Conservation (phyloP, 2,329 filamentous ascomycete species). For the Fusarium sp. region DNA sequence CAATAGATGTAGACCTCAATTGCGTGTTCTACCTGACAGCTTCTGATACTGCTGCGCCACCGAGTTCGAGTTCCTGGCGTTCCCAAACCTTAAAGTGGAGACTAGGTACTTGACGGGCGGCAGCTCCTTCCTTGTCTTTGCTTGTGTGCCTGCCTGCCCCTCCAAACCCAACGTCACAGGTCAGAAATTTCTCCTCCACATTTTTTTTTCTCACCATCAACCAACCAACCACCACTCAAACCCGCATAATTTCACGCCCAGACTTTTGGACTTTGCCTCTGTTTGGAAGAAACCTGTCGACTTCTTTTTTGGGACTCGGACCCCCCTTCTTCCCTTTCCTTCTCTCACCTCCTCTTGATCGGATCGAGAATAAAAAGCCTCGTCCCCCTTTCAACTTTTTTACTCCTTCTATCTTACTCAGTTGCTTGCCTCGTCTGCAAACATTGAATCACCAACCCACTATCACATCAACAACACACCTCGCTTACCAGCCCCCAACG, state of each 20-base stretch:
- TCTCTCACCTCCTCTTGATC: slow-evolving; percentile 3
- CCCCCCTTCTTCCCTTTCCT: background rate
- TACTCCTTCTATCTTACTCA: background rate
- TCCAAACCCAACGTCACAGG: slow-evolving; percentile 43
- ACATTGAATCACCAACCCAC: background rate
- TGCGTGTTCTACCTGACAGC: background rate
- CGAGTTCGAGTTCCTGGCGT: background rate
- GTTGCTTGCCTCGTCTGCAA: background rate
- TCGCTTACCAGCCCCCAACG: background rate
- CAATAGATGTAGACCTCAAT: background rate
- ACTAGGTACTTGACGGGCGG: background rate
- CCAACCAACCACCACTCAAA: slow-evolving; percentile 23
- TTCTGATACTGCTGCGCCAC: slow-evolving; percentile 21
- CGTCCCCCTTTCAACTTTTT: slow-evolving; percentile 6
- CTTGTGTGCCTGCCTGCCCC: slow-evolving; percentile 18
- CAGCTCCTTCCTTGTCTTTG: background rate
- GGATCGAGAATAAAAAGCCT: slow-evolving; percentile 29
- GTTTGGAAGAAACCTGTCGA: slow-evolving; percentile 16
- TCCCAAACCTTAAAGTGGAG: slow-evolving; percentile 1
- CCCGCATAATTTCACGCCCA: slow-evolving; percentile 17
- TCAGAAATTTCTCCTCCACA: slow-evolving; percentile 39
- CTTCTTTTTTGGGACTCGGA: background rate
- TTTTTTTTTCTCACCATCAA: background rate
- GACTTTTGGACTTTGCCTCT: slow-evolving; percentile 9
- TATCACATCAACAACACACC: background rate